Conservation (phyloP, 345 rosid species). For the Barbarea vulgaris region DNA sequence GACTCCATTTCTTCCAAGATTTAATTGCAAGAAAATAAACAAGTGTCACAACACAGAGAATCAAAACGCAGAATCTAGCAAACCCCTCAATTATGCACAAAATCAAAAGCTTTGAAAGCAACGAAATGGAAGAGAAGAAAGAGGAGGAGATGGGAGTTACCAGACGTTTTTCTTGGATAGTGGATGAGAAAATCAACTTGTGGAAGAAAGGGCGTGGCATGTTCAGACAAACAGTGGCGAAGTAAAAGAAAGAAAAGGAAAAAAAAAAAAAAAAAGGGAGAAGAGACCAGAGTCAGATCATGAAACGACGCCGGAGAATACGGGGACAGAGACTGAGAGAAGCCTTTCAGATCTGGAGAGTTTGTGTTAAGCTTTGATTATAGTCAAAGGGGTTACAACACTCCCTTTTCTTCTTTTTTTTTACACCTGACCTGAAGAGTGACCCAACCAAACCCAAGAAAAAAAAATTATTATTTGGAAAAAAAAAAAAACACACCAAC, state of each 20-base stretch:
- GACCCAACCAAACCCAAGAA: slow-evolving; percentile 39
- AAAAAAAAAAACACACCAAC: slow-evolving; percentile 28
- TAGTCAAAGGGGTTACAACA: slow-evolving; percentile 38
- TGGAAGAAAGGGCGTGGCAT: slow-evolving; percentile 84
- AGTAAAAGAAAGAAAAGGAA: not conserved
- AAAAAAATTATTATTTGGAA: not conserved
- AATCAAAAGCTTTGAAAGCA: not conserved
- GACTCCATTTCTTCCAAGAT: slow-evolving; percentile 1
- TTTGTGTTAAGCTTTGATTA: slow-evolving; percentile 25
- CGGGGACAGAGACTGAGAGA: slow-evolving; percentile 35
- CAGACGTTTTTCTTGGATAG: slow-evolving; percentile 70
- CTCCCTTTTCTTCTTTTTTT: slow-evolving; percentile 23
- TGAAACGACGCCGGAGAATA: slow-evolving; percentile 48
- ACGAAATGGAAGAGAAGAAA: not conserved
- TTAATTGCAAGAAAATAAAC: not conserved
- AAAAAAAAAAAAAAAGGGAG: not conserved
- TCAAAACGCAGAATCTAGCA: slow-evolving; percentile 7
- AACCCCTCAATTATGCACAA: slow-evolving; percentile 21
- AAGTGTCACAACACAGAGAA: not conserved
- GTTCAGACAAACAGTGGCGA: slow-evolving; percentile 38
- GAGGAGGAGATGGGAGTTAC: slow-evolving; percentile 39
- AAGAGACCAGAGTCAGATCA: slow-evolving; percentile 48
- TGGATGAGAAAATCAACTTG: slow-evolving; percentile 65
- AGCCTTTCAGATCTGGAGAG: slow-evolving; percentile 42
- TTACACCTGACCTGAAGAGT: slow-evolving; percentile 40